Base-by-base conservation (phyloP, 345 rosid genomes). In the Pelargonium nanum region DNA sequence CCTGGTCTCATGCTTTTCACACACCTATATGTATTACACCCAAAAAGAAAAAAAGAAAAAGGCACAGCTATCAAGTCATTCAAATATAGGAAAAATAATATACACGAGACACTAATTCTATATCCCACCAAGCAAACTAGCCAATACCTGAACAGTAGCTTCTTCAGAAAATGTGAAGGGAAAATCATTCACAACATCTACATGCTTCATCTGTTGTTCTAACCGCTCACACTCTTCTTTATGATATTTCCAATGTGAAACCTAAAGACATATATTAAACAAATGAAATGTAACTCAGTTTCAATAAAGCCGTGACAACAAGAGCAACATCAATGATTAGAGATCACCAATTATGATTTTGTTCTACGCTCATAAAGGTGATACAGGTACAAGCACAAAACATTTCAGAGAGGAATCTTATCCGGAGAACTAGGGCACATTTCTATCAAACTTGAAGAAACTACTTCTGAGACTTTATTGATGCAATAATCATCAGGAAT, bases 191-290 rank as follows among this genome's bases (percentile, higher is more conserved):
- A 89, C 61, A 22, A 23, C 25, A 73, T 84, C 88, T 3, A 69
- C 71, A 40, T 66, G 77, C 68, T 75, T 75, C 98, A 92, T 92
- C 68, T 92, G 95, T 61, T 81, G 78, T 75, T 80, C 88, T 26
- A 92, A 61, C 71, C 97, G 86, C 56, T 74, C 81, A 70, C 98
- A 92, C 74, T 89, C 97, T 68, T 76, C 81, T 69, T 83, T 87
- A 53, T 92, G 96, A 62, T 74, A 81, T 63, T 69, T 85, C 96
- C 98, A 75, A 67, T 89, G 95, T 22, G 61, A 82, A 68, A 66
- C 61, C 96, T 88, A 66, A 24, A 7, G 23, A 40, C n/a, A 40
- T 15, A 10, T 40, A 10, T 2, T 12, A 40, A 12, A 24, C 1
- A 52, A 26, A 2, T 25, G 25, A 8, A 15, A 0, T 1, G 25